Conservation (phyloP, 371 early-diverging fungal species). For the Chytridium lagenaria region DNA sequence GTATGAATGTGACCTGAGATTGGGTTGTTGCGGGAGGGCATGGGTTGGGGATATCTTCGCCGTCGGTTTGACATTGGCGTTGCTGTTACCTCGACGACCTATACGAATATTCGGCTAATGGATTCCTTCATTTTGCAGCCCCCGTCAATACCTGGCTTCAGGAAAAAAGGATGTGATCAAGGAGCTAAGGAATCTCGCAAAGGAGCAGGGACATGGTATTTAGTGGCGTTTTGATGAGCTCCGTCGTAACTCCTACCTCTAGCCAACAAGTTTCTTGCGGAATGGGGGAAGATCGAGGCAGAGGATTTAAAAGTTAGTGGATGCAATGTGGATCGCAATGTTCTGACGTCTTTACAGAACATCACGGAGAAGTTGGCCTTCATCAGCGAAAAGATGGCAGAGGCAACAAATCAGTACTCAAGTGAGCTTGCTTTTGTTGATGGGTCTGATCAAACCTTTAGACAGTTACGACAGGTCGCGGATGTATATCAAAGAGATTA, state of each 20-base stretch:
- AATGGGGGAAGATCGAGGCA: constrained; percentile 34
- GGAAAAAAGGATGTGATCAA: constrained; percentile 37
- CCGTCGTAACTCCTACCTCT: neutral
- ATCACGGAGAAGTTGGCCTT: constrained; percentile 25
- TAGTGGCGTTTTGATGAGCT: neutral
- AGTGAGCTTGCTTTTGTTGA: neutral
- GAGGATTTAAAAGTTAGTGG: constrained; percentile 32
- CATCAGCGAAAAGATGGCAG: constrained; percentile 10
- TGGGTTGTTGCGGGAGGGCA: too few species aligned
- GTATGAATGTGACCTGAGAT: neutral
- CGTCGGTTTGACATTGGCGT: too few species aligned
- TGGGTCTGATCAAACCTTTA: neutral
- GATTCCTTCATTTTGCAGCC: neutral
- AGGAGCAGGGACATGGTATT: constrained; percentile 27
- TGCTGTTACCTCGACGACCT: too few species aligned
- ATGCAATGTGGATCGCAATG: neutral
- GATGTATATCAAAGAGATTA: constrained; percentile 32
- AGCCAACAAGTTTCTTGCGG: constrained; percentile 26
- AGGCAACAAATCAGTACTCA: constrained; percentile 5
- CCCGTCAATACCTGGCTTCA: constrained; percentile 30
- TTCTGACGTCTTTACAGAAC: neutral
- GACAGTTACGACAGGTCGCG: constrained; percentile 30
- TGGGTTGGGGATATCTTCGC: too few species aligned
- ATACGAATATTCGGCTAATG: too few species aligned
- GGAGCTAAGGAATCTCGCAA: constrained; percentile 17